Percentiles rank a stretch among this genome's conserved stretches.
These are phyloP conservation scores for Nakazawaea molendinolei DNA, from an alignment of 805 yeast genomes.

Conservation along the genomic window DNA sequence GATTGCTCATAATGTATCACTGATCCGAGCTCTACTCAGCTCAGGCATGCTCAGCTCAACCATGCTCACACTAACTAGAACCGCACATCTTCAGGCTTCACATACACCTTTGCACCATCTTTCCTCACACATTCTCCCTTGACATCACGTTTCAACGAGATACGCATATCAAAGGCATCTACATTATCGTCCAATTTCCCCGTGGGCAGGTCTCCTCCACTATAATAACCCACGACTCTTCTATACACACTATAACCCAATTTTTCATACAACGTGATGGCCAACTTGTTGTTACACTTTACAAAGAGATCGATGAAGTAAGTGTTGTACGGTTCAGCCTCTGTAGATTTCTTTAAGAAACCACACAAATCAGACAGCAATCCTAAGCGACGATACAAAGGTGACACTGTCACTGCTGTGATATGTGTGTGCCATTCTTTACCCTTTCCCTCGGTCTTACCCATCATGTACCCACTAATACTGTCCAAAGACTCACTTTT, in stretches of 20 bases:
- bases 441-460: constrained; percentile 85
- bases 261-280: constrained; percentile 76
- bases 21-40: too few relatives aligned
- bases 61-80: too few relatives aligned
- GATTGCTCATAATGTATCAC: too few relatives aligned
- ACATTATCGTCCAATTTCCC: constrained; percentile 51
- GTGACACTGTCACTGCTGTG: constrained; percentile 88
- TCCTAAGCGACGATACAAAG: constrained; percentile 77
- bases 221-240: constrained; percentile 82
- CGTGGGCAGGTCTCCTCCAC: constrained; percentile 36
- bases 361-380: constrained; percentile 76
- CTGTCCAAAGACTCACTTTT: constrained; percentile 36
- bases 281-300: constrained; percentile 75
- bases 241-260: constrained; percentile 81
- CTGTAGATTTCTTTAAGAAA: constrained; percentile 67
- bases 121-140: constrained; percentile 45
- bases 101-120: constrained; percentile 55
- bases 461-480: constrained; percentile 78
- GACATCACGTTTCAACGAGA: constrained; percentile 51
- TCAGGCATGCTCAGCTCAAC: too few relatives aligned
- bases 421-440: constrained; percentile 95
- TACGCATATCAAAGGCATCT: constrained; percentile 89
- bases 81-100: constrained; percentile 59
- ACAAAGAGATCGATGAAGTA: constrained; percentile 90
- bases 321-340: constrained; percentile 67